These are phyloP conservation scores for Gossypium davidsonii DNA, from an alignment of 441 rosid species.

Conservation along the genomic window DNA sequence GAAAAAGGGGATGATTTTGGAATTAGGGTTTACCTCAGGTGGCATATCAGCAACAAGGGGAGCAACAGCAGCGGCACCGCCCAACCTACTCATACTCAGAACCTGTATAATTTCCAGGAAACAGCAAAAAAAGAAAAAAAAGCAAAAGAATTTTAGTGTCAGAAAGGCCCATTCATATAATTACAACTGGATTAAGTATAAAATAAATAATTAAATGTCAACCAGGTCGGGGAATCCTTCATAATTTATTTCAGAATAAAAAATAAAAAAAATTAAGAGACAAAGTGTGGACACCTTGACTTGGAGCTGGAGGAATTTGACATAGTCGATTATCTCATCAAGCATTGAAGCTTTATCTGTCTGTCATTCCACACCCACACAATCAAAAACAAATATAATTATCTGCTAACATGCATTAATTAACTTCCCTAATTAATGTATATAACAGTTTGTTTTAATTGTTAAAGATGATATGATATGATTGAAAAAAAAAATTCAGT, in stretches of 20 bases:
- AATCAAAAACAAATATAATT: background rate
- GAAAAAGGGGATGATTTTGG: background rate
- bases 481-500: background rate
- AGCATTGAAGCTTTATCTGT: slow-evolving; percentile 98
- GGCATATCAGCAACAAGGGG: slow-evolving; percentile 72
- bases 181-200: slow-evolving; percentile 3
- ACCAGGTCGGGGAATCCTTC: slow-evolving; percentile 5
- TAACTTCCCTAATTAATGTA: background rate
- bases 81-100: slow-evolving; percentile 86
- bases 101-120: slow-evolving; percentile 38
- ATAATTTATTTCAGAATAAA: background rate
- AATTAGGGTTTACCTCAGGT: slow-evolving; percentile 46
- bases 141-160: background rate
- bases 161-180: too few relatives aligned
- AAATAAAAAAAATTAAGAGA: background rate
- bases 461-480: too few relatives aligned
- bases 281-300: slow-evolving; percentile 57
- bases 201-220: slow-evolving; percentile 20
- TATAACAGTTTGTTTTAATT: too few relatives aligned
- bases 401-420: background rate
- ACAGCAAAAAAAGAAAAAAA: background rate
- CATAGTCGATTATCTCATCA: slow-evolving; percentile 96
- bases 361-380: slow-evolving; percentile 47
- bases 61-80: slow-evolving; percentile 79
- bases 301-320: slow-evolving; percentile 94